Evolutionary conservation across 2,329 filamentous ascomycete genomes (phyloP).

Genomic region (Alternaria metachromatica): DNA sequence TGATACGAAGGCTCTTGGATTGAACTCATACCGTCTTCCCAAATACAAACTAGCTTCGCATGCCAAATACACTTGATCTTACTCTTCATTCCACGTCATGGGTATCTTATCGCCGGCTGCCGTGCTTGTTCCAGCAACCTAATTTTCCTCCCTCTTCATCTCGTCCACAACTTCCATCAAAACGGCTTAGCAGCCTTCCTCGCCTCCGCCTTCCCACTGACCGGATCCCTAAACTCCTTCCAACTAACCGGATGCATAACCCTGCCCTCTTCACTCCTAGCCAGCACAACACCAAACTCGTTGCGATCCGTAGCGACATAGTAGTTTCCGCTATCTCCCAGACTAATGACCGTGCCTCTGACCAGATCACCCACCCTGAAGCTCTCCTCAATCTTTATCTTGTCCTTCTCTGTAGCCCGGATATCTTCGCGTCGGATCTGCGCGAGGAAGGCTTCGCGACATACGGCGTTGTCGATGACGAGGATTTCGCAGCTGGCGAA

Average conservation of each 20-base stretch:
- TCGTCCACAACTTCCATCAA: conserved; percentile 15
- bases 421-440: conserved; percentile 90
- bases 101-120: not conserved
- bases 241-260: conserved; percentile 93
- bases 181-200: conserved; percentile 96
- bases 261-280: conserved; percentile 84
- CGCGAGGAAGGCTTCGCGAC: conserved; percentile 83
- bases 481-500: conserved; percentile 88
- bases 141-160: not conserved
- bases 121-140: not conserved
- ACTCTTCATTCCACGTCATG: not conserved
- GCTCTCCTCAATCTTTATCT: conserved; percentile 86
- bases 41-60: too few relatives aligned
- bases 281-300: conserved; percentile 92
- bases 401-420: conserved; percentile 93
- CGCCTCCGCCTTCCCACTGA: conserved; percentile 75
- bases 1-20: too few relatives aligned
- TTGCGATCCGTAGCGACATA: conserved; percentile 93
- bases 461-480: conserved; percentile 71
- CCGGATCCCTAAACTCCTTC: conserved; percentile 89
- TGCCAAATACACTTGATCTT: not conserved
- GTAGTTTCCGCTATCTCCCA: conserved; percentile 94
- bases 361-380: conserved; percentile 95
- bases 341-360: conserved; percentile 82
- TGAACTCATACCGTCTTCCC: too few relatives aligned